Conservation (phyloP, 345 rosid genomes). For the Eutrema yunnanense region DNA sequence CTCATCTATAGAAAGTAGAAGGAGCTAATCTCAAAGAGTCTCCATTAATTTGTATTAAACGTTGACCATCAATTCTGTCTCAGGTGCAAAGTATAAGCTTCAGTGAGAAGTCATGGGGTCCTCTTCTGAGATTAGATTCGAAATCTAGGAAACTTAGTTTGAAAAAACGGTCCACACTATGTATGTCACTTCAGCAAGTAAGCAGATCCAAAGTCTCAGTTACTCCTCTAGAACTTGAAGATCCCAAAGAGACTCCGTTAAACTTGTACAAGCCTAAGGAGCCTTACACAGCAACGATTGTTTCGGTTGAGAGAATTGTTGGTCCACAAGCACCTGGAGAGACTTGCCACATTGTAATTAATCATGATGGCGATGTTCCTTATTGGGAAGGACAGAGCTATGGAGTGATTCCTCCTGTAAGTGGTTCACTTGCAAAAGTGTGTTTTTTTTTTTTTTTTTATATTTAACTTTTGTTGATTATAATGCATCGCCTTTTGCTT, state of each 20-base stretch:
- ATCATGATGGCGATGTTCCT: conserved; percentile 90
- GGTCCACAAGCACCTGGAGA: conserved; percentile 95
- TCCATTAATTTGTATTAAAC: background rate
- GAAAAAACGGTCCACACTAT: conserved; percentile 32
- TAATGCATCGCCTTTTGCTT: background rate
- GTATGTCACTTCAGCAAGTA: conserved; percentile 91
- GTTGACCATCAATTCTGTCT: conserved; percentile 25
- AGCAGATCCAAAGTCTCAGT: conserved; percentile 65
- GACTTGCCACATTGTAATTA: conserved; percentile 94
- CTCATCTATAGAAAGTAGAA: background rate
- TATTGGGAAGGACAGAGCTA: conserved; percentile 99
- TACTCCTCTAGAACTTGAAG: conserved; percentile 70
- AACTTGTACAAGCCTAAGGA: conserved; percentile 77
- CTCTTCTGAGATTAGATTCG: conserved; percentile 38
- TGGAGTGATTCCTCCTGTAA: conserved; percentile 97
- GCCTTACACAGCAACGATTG: conserved; percentile 88
- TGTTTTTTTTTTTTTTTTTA: background rate
- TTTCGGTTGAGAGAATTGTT: conserved; percentile 88
- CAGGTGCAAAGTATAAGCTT: conserved; percentile 59
- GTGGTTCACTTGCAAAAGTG: conserved; percentile 19
- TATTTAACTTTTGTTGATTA: background rate
- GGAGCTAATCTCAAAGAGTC: background rate
- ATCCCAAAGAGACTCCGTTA: conserved; percentile 69
- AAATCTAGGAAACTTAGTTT: conserved; percentile 31
- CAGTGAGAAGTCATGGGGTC: conserved; percentile 47